Base-by-base conservation (phyloP, 2,329 filamentous ascomycete genomes). In the Colletotrichum sp. region DNA sequence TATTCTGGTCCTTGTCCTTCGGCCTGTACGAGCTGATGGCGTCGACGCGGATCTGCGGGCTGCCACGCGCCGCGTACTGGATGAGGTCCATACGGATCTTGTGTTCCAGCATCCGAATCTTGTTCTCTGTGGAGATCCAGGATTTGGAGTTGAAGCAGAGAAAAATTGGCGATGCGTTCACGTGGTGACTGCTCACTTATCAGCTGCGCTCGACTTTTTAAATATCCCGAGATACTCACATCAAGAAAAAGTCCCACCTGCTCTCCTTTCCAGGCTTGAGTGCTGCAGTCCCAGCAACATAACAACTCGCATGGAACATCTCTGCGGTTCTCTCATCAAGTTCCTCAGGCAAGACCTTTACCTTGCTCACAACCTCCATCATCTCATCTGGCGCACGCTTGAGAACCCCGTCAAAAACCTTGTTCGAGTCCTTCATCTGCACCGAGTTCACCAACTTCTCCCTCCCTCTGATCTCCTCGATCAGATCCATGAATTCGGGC, bases 201-300 rank as follows among this genome's bases (percentile, higher is more conserved):
- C 30, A 76, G 66, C n/a, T 16, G 15, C 15, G 9, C 65, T 26
- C 60, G 57, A 6, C 24, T 26, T 39, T 24, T 36, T 15, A 34
- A 57, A 16, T 10, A 3, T 9, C n/a, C 24, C 8, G 16, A 26
- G 6, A 6, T 21, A 77, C 89, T 84, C 79, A 89, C 90, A 91
- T 90, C 71, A 92, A 79, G 87, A 93, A 97, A 83, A 98, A 98
- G 82, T 98, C 96, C 82, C 95, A 92, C 82, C 94, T 96, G 66
- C 93, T 87, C 26, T 88, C 84, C 82, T 96, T 94, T 2, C 88
- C 87, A 0, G 91, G 91, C 34, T 90, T 87, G 79, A 95, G 90
- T 0, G 95, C 91, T 1, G 93, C 90, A 1, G 86, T 84, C 0
- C 88, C 83, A 3, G 88, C 87, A 36, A 89, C 83, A 73, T 86